Evolutionary conservation across 495 filamentous ascomycete genomes (phyloP).

Genomic region (Polyplosphaeria fusca): DNA sequence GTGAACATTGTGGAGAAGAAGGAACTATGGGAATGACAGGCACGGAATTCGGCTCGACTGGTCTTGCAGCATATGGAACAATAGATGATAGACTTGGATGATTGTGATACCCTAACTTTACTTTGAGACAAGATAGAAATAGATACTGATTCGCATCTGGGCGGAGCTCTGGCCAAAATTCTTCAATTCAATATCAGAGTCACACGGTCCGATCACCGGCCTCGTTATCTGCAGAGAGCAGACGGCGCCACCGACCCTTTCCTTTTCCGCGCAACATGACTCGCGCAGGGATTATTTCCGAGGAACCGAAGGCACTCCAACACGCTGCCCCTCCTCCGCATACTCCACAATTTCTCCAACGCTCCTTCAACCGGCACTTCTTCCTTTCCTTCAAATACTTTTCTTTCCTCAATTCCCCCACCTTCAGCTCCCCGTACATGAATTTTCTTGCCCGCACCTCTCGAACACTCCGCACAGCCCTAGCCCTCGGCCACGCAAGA

Average conservation of each 20-base stretch:
- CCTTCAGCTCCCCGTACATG: slow-evolving; percentile 1
- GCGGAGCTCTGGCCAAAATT: background rate
- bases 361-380: background rate
- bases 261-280: too few relatives aligned
- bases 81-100: slow-evolving; percentile 21
- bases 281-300: slow-evolving; percentile 1
- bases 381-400: background rate
- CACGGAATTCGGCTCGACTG: background rate
- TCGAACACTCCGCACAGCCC: background rate
- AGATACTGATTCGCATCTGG: background rate
- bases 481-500: background rate
- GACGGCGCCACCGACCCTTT: too few relatives aligned
- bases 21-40: background rate
- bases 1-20: background rate
- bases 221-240: too few relatives aligned
- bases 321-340: background rate
- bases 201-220: too few relatives aligned
- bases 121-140: slow-evolving; percentile 1
- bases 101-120: slow-evolving; percentile 10
- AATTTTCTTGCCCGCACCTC: slow-evolving; percentile 1
- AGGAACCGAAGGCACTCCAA: slow-evolving; percentile 1
- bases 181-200: too few relatives aligned
- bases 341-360: background rate
- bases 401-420: background rate
- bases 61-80: background rate